Percentiles rank a stretch among this genome's conserved stretches.
These are phyloP conservation scores for Anastatica hierochuntica DNA, from an alignment of 345 rosid genomes.

Conservation along the genomic window DNA sequence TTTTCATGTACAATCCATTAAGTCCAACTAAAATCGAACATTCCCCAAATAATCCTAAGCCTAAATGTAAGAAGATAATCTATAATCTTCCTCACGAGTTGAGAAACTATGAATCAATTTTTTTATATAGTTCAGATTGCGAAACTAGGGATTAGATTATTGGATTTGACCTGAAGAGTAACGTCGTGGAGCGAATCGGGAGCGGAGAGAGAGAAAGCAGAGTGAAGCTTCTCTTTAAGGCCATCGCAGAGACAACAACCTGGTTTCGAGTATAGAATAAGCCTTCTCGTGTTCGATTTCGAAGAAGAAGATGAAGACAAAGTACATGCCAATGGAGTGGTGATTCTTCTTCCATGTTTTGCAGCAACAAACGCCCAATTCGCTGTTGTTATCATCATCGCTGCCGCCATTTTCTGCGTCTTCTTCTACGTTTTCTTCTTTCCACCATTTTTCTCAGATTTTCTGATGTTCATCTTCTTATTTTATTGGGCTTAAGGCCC, in stretches of 20 bases:
- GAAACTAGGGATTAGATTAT: too few relatives aligned
- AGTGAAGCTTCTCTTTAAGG: constrained; percentile 80
- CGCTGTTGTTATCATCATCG: constrained; percentile 35
- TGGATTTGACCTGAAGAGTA: constrained; percentile 61
- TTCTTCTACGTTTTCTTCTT: not conserved
- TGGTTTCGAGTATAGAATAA: constrained; percentile 73
- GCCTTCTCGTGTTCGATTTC: constrained; percentile 29
- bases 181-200: constrained; percentile 65
- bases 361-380: constrained; percentile 24
- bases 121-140: too few relatives aligned
- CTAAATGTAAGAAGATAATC: too few relatives aligned
- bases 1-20: too few relatives aligned
- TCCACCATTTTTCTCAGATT: not conserved
- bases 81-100: not conserved
- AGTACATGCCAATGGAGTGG: constrained; percentile 25
- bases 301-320: constrained; percentile 27
- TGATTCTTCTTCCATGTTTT: constrained; percentile 21
- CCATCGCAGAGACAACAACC: constrained; percentile 95
- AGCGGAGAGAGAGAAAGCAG: constrained; percentile 60
- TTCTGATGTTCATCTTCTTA: not conserved
- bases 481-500: constrained; percentile 5
- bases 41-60: too few relatives aligned
- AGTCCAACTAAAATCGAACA: too few relatives aligned
- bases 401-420: constrained; percentile 22
- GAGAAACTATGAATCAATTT: not conserved